Evolutionary conservation across 2,329 filamentous ascomycete genomes (phyloP).

Genomic region (Lachnellula cervina): DNA sequence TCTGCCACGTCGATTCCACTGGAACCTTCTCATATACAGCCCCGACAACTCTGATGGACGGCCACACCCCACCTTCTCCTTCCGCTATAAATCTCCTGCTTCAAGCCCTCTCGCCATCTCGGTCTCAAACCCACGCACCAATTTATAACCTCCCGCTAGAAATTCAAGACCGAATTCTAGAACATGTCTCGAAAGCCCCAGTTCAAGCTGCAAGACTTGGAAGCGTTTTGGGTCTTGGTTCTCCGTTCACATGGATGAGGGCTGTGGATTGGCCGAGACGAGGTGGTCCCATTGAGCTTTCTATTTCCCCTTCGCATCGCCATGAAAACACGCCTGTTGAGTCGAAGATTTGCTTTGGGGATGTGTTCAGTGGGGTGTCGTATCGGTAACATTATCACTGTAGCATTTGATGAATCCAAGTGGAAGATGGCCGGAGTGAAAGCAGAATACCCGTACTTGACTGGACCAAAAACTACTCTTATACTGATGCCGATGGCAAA

Average conservation of each 20-base stretch:
- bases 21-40: conserved; percentile 6
- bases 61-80: background rate
- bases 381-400: background rate
- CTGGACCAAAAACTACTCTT: too few relatives aligned
- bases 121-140: background rate
- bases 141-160: conserved; percentile 10
- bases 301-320: conserved; percentile 1
- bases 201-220: conserved; percentile 11
- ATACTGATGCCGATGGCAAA: too few relatives aligned
- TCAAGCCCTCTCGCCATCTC: background rate
- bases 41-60: conserved; percentile 7
- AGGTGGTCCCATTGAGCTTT: conserved; percentile 1
- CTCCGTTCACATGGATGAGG: conserved; percentile 11
- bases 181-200: conserved; percentile 8
- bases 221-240: conserved; percentile 11
- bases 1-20: conserved; percentile 2
- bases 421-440: too few relatives aligned
- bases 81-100: conserved; percentile 9
- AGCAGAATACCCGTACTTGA: too few relatives aligned
- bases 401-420: background rate
- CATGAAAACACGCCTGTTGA: conserved; percentile 1
- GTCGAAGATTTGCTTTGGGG: conserved; percentile 6
- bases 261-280: background rate
- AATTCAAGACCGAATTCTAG: conserved; percentile 11
- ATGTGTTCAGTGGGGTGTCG: conserved; percentile 3